A percentile compares a stretch with the other conserved stretches of the same genome.
phyloP scores from a whole-genome alignment of 2,329 filamentous ascomycete species.

The Balansia obtecta region DNA sequence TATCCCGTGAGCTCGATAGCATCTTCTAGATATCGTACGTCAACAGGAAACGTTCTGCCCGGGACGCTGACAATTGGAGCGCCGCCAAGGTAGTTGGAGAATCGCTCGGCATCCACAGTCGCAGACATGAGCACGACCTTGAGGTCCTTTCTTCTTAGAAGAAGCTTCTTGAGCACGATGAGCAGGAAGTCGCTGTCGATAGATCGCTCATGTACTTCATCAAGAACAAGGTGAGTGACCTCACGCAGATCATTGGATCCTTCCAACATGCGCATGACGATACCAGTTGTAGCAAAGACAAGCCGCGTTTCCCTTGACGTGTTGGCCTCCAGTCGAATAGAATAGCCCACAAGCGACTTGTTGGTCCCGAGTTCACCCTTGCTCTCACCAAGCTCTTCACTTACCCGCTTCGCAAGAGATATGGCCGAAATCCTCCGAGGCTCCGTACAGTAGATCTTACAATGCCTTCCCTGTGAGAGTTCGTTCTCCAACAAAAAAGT shows the following conservation, averaged over 20 bases:
- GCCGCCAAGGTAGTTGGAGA: constrained; percentile 75
- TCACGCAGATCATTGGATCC: constrained; percentile 75
- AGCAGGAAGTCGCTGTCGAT: constrained; percentile 96
- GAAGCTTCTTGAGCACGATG: constrained; percentile 76
- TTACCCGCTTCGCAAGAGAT: constrained; percentile 82
- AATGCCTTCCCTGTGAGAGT: constrained; percentile 63
- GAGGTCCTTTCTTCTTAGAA: constrained; percentile 64
- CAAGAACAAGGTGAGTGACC: constrained; percentile 88
- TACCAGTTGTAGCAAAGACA: constrained; percentile 80
- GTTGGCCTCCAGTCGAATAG: constrained; percentile 85
- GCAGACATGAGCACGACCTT: constrained; percentile 97
- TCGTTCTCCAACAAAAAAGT: constrained; percentile 87
- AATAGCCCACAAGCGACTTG: constrained; percentile 83
- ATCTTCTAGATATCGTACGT: constrained; percentile 82
- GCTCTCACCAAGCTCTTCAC: constrained; percentile 83
- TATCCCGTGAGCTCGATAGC: constrained; percentile 81
- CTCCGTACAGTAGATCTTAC: constrained; percentile 93
- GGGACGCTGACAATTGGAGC: constrained; percentile 85
- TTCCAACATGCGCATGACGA: constrained; percentile 97
- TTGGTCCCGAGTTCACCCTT: constrained; percentile 70
- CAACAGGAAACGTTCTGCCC: constrained; percentile 84
- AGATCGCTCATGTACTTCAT: constrained; percentile 91
- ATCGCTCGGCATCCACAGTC: constrained; percentile 83
- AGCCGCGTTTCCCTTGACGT: constrained; percentile 70
- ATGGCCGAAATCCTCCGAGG: constrained; percentile 93